Evolutionary conservation across 2,329 filamentous ascomycete genomes (phyloP), one percentile per base, ranked within the genome.

Genomic region (Sphaerulina musiva): DNA sequence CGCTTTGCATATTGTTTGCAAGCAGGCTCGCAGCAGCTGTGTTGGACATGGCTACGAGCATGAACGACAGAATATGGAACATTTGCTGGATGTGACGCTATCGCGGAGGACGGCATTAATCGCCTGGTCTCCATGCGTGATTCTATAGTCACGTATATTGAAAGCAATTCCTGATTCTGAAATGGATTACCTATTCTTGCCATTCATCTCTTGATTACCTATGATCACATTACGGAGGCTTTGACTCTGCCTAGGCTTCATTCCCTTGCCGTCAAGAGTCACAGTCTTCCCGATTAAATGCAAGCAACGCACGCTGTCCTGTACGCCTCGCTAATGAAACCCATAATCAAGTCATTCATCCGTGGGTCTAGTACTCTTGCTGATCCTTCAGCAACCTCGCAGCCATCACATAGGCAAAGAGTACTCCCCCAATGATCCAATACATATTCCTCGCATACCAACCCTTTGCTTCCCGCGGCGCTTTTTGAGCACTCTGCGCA

Each of bases 371-470:
- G 14, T 31, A 32, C 56, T 46, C 55, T 49, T 53, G 40, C 52
- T 64, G 57, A 41, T 80, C 77, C 39, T 83, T 83, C 34, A 95
- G 71, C 11, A 95, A 70, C 62, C 92, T 79, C 32, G 89, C 86
- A 53, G 95, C 77, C 47, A 95, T 72, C 9, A 95, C 90, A 71
- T 96, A 97, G 12, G 85, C 72, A 66, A 97, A 87, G 29, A 96
- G 76, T 14, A 83, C 72, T 0, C 78, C 83, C 7, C 87, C 81
- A 1, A 83, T 79, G 45, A 95, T 75, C 65, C 86, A 78, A 59
- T 91, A 77, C 73, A 89, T 93, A 73, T 96, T 88, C 58, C 83
- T 80, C 61, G 83, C 79, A 59, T 95, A 70, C 89, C 89, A 97
- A 54, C 89, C 82, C 63, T 89, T 84, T 0, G 89, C 20, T 20